Evolutionary conservation across 805 yeast species (phyloP).

Genomic region (Pichia nanzhaoensis): DNA sequence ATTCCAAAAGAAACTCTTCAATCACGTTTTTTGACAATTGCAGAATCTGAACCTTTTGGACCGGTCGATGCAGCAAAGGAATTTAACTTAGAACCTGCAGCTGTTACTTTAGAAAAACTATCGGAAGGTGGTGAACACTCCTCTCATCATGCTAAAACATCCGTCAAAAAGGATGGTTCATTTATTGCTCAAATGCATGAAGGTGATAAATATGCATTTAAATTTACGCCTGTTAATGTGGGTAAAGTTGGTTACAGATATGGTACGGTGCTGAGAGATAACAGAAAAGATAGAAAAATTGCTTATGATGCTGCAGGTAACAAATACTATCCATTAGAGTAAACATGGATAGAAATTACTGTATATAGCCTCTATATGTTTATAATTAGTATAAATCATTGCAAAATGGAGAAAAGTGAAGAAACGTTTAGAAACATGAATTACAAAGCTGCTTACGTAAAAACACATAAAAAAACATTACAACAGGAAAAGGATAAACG

Average conservation of each 20-base stretch:
- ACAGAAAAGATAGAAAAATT: slow-evolving; percentile 74
- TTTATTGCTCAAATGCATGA: slow-evolving; percentile 52
- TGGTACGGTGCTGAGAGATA: slow-evolving; percentile 86
- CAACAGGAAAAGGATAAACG: too few relatives aligned
- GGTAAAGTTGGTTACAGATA: slow-evolving; percentile 89
- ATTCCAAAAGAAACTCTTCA: slow-evolving; percentile 75
- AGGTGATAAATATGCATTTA: slow-evolving; percentile 68
- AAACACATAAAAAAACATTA: too few relatives aligned
- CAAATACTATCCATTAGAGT: slow-evolving; percentile 32
- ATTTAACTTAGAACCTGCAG: slow-evolving; percentile 83
- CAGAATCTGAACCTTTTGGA: slow-evolving; percentile 93
- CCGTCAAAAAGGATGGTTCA: slow-evolving; percentile 27
- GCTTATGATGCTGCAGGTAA: slow-evolving; percentile 66
- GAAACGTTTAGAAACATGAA: too few relatives aligned
- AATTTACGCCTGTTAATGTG: slow-evolving; percentile 69
- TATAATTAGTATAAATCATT: not conserved
- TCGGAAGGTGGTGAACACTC: slow-evolving; percentile 52
- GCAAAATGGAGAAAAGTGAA: too few relatives aligned
- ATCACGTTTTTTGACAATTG: slow-evolving; percentile 80
- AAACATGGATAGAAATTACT: not conserved
- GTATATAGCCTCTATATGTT: not conserved
- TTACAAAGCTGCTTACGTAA: too few relatives aligned
- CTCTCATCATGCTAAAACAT: slow-evolving; percentile 26
- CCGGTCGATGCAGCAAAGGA: slow-evolving; percentile 90
- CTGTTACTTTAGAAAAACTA: slow-evolving; percentile 63